Evolutionary conservation across 331 rosid genomes (phyloP).

Genomic region (Saraca asoca): DNA sequence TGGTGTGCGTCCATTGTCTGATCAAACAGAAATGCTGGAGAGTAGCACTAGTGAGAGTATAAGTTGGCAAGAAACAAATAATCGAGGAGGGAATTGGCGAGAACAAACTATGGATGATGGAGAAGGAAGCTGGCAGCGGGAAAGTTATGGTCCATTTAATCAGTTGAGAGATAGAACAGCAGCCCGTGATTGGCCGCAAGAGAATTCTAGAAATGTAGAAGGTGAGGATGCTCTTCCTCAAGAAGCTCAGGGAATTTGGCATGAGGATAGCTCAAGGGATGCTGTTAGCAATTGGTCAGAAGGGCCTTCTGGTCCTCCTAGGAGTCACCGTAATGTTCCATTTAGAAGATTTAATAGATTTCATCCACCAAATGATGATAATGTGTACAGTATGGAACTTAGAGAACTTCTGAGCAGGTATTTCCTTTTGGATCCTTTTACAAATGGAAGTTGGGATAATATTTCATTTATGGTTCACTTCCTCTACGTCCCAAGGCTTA

Average conservation of each 20-base stretch:
- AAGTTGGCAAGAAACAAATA: conserved; percentile 71
- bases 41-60: conserved; percentile 53
- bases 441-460: conserved; percentile 23
- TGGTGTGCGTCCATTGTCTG: conserved; percentile 54
- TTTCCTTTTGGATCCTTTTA: conserved; percentile 25
- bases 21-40: conserved; percentile 56
- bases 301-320: conserved; percentile 74
- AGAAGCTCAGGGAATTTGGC: conserved; percentile 74
- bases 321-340: conserved; percentile 79
- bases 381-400: conserved; percentile 98
- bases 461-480: conserved; percentile 35
- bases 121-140: conserved; percentile 71
- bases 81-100: conserved; percentile 65
- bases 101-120: conserved; percentile 63
- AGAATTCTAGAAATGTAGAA: conserved; percentile 53
- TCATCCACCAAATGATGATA: conserved; percentile 97
- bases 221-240: conserved; percentile 61
- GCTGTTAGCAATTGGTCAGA: conserved; percentile 77
- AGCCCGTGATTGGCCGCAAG: conserved; percentile 68
- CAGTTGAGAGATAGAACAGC: conserved; percentile 68
- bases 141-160: conserved; percentile 55
- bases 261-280: conserved; percentile 63
- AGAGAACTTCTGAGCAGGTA: conserved; percentile 99
- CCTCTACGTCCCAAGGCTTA: conserved; percentile 24
- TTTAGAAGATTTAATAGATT: conserved; percentile 81